Conservation (phyloP, 805 yeast genomes). For the Metschnikowia picachoensis region DNA sequence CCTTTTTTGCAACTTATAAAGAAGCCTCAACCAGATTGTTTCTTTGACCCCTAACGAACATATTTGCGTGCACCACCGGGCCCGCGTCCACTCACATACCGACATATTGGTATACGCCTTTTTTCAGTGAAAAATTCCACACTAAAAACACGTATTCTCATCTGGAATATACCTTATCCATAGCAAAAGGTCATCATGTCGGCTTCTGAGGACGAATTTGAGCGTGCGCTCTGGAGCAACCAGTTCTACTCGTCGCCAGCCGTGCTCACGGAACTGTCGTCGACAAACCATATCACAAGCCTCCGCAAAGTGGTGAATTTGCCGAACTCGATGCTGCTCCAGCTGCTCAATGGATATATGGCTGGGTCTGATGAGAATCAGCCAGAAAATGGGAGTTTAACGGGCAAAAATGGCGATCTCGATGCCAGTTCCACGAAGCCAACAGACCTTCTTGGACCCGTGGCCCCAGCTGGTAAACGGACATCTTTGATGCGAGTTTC, state of each 20-base stretch:
- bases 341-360: slow-evolving; percentile 21
- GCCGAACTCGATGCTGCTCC: slow-evolving; percentile 25
- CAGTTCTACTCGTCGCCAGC: slow-evolving; percentile 31
- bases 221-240: slow-evolving; percentile 32
- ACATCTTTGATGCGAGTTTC: slow-evolving; percentile 35
- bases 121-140: not conserved
- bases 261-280: slow-evolving; percentile 17
- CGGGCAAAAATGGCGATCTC: not conserved
- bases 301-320: slow-evolving; percentile 27
- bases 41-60: too few relatives aligned
- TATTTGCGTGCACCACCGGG: too few relatives aligned
- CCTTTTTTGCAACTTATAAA: too few relatives aligned
- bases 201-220: slow-evolving; percentile 21
- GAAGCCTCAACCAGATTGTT: too few relatives aligned
- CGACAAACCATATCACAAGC: slow-evolving; percentile 23
- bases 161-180: not conserved
- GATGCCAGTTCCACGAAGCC: not conserved
- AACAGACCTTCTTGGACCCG: not conserved
- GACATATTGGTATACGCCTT: not conserved
- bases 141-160: not conserved
- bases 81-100: not conserved
- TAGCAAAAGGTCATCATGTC: slow-evolving; percentile 5
- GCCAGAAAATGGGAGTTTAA: too few relatives aligned
- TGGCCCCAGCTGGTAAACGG: slow-evolving; percentile 1
- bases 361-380: not conserved